Base-by-base conservation (phyloP, 352 stramenopile species). In the Thraustochytrium striatum region DNA sequence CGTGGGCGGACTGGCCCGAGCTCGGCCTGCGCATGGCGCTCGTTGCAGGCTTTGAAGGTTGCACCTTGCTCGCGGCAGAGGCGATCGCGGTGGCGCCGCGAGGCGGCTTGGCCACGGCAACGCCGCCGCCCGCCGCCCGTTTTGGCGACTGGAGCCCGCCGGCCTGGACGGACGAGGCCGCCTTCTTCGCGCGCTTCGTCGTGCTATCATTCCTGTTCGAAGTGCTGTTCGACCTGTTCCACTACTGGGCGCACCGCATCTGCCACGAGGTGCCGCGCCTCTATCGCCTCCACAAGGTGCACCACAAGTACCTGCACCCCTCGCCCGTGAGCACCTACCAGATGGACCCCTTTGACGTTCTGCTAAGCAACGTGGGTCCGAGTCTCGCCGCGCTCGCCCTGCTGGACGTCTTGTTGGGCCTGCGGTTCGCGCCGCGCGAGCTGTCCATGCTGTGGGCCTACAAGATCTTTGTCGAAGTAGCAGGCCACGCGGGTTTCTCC, bases 401-500 rank as follows among this genome's bases (percentile, higher is more conserved):
- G 9, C 28, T 92, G 39, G 30, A 28, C 1, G 28, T 19, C 3
- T 8, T 80, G 19, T 1, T 79, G 16, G 84, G 83, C 9, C 84
- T 86, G 16, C 52, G 83, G 5, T 85, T 93, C 59, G 88, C 88
- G 1, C 38, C 61, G 28, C 52, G 87, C n/a, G 88, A 93, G 59
- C 69, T 92, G 8, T 85, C 92, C 9, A 61, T 95, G 47, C 72
- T 95, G 21, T 89, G 93, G 81, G 87, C 89, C 21, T 95, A 95
- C 87, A 94, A 93, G 83, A 89, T 89, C 59, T 95, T 93, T 84
- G 89, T 95, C 38, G 90, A 95, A 72, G 86, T 93, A 35, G 90
- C 90, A 0, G 89, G 90, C 19, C 89, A 94, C 82, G 92, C 81
- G 5, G 90, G 90, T 0, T 82, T 94, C 30, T 87, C 93, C 36